Base-by-base conservation (phyloP, 2,329 filamentous ascomycete species). In the Penicillium concentricum region DNA sequence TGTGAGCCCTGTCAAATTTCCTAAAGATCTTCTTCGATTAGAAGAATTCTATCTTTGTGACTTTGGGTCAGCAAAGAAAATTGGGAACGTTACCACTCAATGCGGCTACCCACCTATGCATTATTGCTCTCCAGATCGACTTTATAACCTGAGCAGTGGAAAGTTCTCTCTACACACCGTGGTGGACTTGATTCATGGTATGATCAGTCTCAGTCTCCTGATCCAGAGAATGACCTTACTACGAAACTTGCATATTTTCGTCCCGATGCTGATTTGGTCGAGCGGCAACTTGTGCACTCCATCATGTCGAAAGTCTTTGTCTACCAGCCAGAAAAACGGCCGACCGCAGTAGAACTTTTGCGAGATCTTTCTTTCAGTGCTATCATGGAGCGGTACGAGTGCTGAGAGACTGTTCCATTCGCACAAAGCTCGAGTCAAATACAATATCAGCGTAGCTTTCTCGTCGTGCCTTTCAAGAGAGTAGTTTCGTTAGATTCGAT, bases 31-130 rank as follows among this genome's bases (percentile, higher is more conserved):
- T 37, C 43, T 70, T 35, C 58, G 61, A 48, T 67, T 58, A 45
- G 67, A 67, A 1, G 56, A 65, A 53, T 66, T 70, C 47, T 69
- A 70, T 60, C 67, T 71, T 41, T 57, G 64, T 47, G 69, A 72
- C 57, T 72, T 69, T 55, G 65, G 65, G 42, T 50, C 67, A 51
- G 56, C 66, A 2, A 67, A 63, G 59, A 65, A 66, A 58, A 10
- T 70, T 34, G 56, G 47, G 50, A 57, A 65, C 22, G 22, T 50
- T 13, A 39, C 35, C 3, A 60, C 46, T 44, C 54, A 54, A 56
- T 28, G 22, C 2, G 58, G 57, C 22, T 58, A 50, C 26, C 58
- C 61, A n/a, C 66, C 63, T 48, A 54, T 46, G 37, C 42, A 58
- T 39, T 67, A 60, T 56, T 69, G 67, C 49, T 68, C 67, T 10